Evolutionary conservation across 2,329 filamentous ascomycete species (phyloP).

Genomic region (Hymenoscyphus fraxineus): DNA sequence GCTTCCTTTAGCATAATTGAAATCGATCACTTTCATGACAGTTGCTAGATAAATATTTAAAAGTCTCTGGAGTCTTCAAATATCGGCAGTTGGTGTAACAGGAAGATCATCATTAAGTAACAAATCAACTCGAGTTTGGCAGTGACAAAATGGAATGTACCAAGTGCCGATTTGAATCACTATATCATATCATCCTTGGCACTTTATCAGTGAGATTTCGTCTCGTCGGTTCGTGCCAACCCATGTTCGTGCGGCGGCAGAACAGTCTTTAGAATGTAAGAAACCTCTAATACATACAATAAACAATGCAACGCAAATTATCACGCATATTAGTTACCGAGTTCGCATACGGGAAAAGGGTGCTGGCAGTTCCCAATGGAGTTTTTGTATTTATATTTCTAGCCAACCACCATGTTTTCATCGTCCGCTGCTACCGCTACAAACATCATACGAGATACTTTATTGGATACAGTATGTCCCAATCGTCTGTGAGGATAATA

Average conservation of each 20-base stretch:
- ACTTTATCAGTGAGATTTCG: not conserved
- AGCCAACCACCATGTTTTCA: not conserved
- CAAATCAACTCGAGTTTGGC: not conserved
- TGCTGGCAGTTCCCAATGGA: not conserved
- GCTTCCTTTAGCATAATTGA: not conserved
- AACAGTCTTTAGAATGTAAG: not conserved
- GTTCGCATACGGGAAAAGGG: not conserved
- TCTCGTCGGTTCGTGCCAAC: not conserved
- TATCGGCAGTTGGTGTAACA: not conserved
- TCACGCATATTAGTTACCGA: not conserved
- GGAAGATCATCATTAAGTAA: not conserved
- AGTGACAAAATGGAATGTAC: not conserved
- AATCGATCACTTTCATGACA: not conserved
- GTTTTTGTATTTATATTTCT: not conserved
- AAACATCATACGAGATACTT: not conserved
- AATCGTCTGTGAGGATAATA: not conserved
- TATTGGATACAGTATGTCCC: not conserved
- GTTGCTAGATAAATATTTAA: not conserved
- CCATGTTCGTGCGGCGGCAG: not conserved
- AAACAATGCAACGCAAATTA: not conserved
- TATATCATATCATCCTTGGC: not conserved
- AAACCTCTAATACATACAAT: not conserved
- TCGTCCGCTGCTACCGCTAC: not conserved
- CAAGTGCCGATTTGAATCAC: not conserved
- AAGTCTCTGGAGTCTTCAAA: not conserved